Evolutionary conservation across 1,284 basidiomycete species (phyloP).

Genomic region (Fistulina hepatica): DNA sequence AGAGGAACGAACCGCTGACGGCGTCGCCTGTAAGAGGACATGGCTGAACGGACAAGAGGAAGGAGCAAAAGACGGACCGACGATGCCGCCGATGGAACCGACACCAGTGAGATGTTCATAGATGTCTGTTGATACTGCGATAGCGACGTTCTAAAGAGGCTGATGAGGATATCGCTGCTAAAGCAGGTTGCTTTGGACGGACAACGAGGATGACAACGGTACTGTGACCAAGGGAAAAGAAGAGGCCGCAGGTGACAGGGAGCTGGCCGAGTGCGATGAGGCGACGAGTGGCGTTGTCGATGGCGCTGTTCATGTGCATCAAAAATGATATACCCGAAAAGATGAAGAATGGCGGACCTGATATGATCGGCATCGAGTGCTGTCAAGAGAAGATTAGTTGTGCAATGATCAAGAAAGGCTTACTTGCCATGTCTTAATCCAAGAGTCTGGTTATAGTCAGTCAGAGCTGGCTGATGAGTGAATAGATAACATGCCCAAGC

Average conservation of each 20-base stretch:
- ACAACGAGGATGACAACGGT: slow-evolving; percentile 79
- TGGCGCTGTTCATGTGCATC: slow-evolving; percentile 42
- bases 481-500: slow-evolving; percentile 55
- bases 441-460: slow-evolving; percentile 45
- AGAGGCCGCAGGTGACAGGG: slow-evolving; percentile 77
- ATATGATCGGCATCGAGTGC: slow-evolving; percentile 88
- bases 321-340: slow-evolving; percentile 18
- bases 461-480: background rate
- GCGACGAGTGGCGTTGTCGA: slow-evolving; percentile 80
- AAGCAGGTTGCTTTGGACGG: slow-evolving; percentile 16
- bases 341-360: slow-evolving; percentile 41
- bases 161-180: background rate
- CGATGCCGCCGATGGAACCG: slow-evolving; percentile 63
- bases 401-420: background rate
- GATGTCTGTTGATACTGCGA: slow-evolving; percentile 67
- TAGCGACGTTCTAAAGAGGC: slow-evolving; percentile 56
- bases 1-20: slow-evolving; percentile 76
- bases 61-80: slow-evolving; percentile 46
- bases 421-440: slow-evolving; percentile 66
- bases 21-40: slow-evolving; percentile 42
- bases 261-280: slow-evolving; percentile 65
- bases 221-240: slow-evolving; percentile 82
- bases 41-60: slow-evolving; percentile 4
- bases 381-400: slow-evolving; percentile 17
- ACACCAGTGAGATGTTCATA: slow-evolving; percentile 57